Evolutionary conservation across 2,329 filamentous ascomycete species (phyloP).

Genomic region (Trichoderma asperellum): DNA sequence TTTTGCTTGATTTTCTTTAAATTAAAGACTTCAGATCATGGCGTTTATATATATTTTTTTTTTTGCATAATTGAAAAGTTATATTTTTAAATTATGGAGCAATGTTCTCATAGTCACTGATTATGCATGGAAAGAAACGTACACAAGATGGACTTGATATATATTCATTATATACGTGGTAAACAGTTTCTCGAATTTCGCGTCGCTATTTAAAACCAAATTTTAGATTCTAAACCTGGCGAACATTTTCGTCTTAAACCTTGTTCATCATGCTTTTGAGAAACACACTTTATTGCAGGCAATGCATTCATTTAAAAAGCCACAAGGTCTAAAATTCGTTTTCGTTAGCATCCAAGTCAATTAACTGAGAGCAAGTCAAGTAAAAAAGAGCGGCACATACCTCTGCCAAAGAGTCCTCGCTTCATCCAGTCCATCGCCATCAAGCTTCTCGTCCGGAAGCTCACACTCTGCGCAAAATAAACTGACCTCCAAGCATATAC

Average conservation of each 20-base stretch:
- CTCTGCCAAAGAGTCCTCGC: constrained; percentile 90
- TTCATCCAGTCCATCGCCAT: constrained; percentile 99
- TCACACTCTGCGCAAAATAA: constrained; percentile 97
- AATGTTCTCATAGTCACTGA: background rate
- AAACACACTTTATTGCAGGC: background rate
- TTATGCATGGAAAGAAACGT: background rate
- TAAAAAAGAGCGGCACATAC: constrained; percentile 56
- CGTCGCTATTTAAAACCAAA: background rate
- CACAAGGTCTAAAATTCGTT: constrained; percentile 11
- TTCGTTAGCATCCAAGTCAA: constrained; percentile 6
- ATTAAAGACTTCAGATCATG: background rate
- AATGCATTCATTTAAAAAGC: constrained; percentile 7
- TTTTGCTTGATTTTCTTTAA: background rate
- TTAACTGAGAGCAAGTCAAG: background rate
- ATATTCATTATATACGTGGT: background rate
- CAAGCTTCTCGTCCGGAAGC: constrained; percentile 82
- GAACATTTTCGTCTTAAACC: background rate
- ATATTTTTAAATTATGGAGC: background rate
- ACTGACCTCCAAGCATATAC: constrained; percentile 96
- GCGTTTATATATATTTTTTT: constrained; percentile 4
- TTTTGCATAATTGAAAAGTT: background rate
- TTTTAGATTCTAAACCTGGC: background rate
- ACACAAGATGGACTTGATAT: background rate
- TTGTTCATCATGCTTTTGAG: background rate
- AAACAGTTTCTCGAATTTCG: background rate